Evolutionary conservation across 2,329 filamentous ascomycete species (phyloP), one percentile per base, ranked within the genome.

Genomic region (Exutisphaerella laricina): DNA sequence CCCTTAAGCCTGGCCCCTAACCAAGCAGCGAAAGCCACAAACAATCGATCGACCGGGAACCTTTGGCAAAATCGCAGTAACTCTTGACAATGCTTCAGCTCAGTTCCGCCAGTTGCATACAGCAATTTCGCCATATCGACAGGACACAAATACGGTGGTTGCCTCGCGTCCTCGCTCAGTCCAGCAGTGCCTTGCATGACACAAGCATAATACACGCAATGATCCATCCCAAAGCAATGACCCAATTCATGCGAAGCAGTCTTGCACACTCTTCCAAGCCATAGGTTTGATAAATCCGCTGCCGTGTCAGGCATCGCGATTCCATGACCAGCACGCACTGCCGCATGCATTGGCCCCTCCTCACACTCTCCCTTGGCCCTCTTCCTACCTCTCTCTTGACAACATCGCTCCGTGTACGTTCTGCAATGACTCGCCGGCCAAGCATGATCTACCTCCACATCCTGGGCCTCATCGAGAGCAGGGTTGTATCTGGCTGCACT

Each of bases 351-450:
- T 6, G 45, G 20, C 14, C 8, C 38, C 36, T 14, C 33, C 10
- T 35, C 3, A 21, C 12, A 12, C n/a, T 9, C 20, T 17, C 38
- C 43, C 16, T 50, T 49, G n/a, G 49, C 33, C 31, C 25, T 22
- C 8, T 49, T 20, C 25, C 32, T 20, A 40, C 41, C 46, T 41
- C 48, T 29, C 35, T 37, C 31, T 33, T 38, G 38, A 48, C 57
- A 54, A 8, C 68, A 48, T 0, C 43, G 43, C 2, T 73, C 64
- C 0, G 80, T 60, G 46, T 75, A 81, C 0, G 50, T 50, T 26
- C 62, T 65, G 53, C 80, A 85, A 58, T 85, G 82, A 4, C 74
- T 77, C 3, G 73, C 68, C 0, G 81, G 81, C 82, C 81, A 86
- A 48, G 72, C 71, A 59, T 86, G 81, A 1, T 58, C 55, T 12